Evolutionary conservation across 2,329 filamentous ascomycete genomes (phyloP).

Genomic region (Colletotrichum theobromicola): DNA sequence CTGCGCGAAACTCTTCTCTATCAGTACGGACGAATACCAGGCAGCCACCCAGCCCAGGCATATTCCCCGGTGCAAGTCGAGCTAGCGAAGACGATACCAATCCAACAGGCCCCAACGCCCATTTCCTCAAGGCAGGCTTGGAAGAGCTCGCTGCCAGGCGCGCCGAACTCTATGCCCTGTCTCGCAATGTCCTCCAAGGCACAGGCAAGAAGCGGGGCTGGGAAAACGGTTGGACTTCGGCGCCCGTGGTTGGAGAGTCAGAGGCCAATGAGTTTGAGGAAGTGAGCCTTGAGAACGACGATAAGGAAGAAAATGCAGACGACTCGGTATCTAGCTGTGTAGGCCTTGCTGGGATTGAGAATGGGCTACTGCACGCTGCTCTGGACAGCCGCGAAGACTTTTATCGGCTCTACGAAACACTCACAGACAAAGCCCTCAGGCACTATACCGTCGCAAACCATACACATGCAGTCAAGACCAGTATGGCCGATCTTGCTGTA

Average conservation of each 20-base stretch:
- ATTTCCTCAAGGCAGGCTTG: constrained; percentile 68
- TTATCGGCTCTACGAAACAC: constrained; percentile 70
- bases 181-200: constrained; percentile 78
- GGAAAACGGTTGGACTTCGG: constrained; percentile 76
- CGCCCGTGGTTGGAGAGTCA: constrained; percentile 53
- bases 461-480: constrained; percentile 75
- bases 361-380: constrained; percentile 64
- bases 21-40: constrained; percentile 40
- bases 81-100: constrained; percentile 39
- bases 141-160: constrained; percentile 84
- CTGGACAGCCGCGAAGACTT: constrained; percentile 68
- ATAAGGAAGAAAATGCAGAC: constrained; percentile 19
- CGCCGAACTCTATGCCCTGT: constrained; percentile 82
- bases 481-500: constrained; percentile 84
- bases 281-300: constrained; percentile 55
- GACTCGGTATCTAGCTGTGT: constrained; percentile 18
- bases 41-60: constrained; percentile 52
- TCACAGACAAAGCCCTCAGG: constrained; percentile 85
- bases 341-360: constrained; percentile 50
- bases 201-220: constrained; percentile 75
- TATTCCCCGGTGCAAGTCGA: constrained; percentile 55
- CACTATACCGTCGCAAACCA: constrained; percentile 84
- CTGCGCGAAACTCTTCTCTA: constrained; percentile 68
- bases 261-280: constrained; percentile 60
- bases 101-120: constrained; percentile 37